Conservation (phyloP, 1,139 yeast species). For the Taphrina sp. region DNA sequence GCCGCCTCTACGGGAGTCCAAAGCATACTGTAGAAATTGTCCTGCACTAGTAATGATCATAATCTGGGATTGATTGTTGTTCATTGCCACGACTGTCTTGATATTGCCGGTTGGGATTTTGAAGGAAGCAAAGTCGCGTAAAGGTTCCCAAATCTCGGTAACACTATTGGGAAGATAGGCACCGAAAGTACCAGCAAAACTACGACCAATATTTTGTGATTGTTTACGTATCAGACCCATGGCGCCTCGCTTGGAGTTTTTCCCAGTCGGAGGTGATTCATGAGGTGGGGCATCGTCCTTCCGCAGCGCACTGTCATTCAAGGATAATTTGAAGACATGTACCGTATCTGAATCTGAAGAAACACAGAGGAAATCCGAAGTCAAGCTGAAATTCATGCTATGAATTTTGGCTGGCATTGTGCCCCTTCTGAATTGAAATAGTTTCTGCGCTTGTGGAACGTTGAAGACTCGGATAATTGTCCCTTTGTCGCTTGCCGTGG, state of each 20-base stretch:
- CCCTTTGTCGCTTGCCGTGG: conserved; percentile 95
- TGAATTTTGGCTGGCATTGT: conserved; percentile 89
- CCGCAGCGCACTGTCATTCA: conserved; percentile 34
- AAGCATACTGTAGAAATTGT: conserved; percentile 73
- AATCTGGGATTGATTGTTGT: conserved; percentile 55
- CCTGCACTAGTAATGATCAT: conserved; percentile 88
- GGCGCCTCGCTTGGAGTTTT: conserved; percentile 11
- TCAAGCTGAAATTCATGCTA: conserved; percentile 74
- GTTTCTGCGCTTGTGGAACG: conserved; percentile 76
- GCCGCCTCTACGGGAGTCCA: conserved; percentile 89
- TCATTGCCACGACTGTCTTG: conserved; percentile 48
- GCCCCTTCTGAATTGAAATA: conserved; percentile 84
- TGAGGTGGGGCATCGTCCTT: conserved; percentile 27
- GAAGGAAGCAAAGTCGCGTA: conserved; percentile 85
- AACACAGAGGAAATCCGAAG: conserved; percentile 72
- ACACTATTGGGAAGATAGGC: conserved; percentile 80
- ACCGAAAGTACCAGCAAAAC: conserved; percentile 87
- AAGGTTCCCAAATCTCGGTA: conserved; percentile 81
- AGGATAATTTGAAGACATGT: conserved; percentile 66
- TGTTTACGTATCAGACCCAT: conserved; percentile 48
- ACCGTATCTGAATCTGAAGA: conserved; percentile 91
- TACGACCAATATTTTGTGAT: conserved; percentile 61
- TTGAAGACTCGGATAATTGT: conserved; percentile 85
- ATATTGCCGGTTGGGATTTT: conserved; percentile 61
- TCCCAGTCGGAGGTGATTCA: conserved; percentile 1